phyloP scores from a whole-genome alignment of 2,329 filamentous ascomycete species.

The Scytalidium sp. region DNA sequence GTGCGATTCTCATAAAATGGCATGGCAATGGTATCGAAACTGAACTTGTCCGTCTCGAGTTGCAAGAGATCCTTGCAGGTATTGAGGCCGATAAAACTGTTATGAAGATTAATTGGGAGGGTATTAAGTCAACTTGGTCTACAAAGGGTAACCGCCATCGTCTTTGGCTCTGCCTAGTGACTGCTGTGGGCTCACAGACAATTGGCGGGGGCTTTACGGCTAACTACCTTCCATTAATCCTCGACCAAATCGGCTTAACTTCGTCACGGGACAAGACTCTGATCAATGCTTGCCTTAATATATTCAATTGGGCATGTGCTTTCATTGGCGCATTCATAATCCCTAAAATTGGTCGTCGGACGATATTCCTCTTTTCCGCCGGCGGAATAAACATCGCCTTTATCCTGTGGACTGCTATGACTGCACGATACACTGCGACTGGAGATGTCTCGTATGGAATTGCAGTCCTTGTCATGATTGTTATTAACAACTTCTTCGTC shows the following conservation, averaged over 20 bases:
- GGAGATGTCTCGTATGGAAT: too few species aligned
- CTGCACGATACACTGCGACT: constrained; percentile 29
- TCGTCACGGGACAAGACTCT: constrained; percentile 16
- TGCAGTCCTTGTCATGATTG: too few species aligned
- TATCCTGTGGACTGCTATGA: constrained; percentile 32
- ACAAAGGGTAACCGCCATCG: constrained; percentile 26
- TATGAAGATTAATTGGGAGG: too few species aligned
- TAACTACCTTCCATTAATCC: constrained; percentile 33
- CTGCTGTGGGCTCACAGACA: too few species aligned
- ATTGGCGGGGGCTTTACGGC: constrained; percentile 16
- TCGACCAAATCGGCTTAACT: constrained; percentile 21
- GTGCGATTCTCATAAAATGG: constrained; percentile 50
- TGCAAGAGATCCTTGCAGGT: constrained; percentile 21
- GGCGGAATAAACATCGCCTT: constrained; percentile 30
- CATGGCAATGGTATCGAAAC: constrained; percentile 44
- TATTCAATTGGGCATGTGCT: constrained; percentile 35
- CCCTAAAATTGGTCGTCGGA: too few species aligned
- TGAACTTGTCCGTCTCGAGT: constrained; percentile 41
- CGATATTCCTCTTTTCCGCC: too few species aligned
- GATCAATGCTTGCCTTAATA: constrained; percentile 25
- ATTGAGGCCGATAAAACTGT: constrained; percentile 15
- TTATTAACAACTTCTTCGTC: too few species aligned
- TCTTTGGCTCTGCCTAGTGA: constrained; percentile 25
- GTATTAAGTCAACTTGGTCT: too few species aligned
- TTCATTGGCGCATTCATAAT: constrained; percentile 32